Conservation (phyloP, 1,139 yeast species). For the Saccharomyces hybrid region DNA sequence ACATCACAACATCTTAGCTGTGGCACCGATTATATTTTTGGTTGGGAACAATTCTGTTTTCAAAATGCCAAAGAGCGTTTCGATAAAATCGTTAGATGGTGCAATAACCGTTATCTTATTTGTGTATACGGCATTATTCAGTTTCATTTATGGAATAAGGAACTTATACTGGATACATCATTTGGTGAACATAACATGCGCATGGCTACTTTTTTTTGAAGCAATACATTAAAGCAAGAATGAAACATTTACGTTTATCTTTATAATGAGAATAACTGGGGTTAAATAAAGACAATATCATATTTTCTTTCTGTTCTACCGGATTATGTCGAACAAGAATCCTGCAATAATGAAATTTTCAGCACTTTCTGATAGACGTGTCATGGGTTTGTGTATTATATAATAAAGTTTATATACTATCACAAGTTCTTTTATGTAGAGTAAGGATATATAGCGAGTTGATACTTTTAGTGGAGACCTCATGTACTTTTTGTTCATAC, state of each 20-base stretch:
- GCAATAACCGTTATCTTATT: conserved; percentile 32
- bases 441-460: too few species aligned
- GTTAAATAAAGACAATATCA: too few species aligned
- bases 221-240: background rate
- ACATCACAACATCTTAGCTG: conserved; percentile 64
- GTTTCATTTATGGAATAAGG: conserved; percentile 57
- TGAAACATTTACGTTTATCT: too few species aligned
- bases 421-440: too few species aligned
- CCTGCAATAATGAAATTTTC: too few species aligned
- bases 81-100: conserved; percentile 23
- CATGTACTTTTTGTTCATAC: background rate
- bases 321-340: too few species aligned
- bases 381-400: too few species aligned
- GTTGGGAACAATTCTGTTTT: conserved; percentile 38
- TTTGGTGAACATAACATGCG: conserved; percentile 48
- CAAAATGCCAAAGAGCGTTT: conserved; percentile 20
- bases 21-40: conserved; percentile 52
- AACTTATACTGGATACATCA: conserved; percentile 69
- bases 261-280: background rate
- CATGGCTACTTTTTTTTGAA: conserved; percentile 34
- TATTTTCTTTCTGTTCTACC: too few species aligned
- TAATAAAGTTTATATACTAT: too few species aligned
- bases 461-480: too few species aligned
- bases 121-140: conserved; percentile 45
- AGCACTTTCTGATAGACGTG: too few species aligned